phyloP scores from a whole-genome alignment of 495 filamentous ascomycete species.

The Articulospora tetracladia region DNA sequence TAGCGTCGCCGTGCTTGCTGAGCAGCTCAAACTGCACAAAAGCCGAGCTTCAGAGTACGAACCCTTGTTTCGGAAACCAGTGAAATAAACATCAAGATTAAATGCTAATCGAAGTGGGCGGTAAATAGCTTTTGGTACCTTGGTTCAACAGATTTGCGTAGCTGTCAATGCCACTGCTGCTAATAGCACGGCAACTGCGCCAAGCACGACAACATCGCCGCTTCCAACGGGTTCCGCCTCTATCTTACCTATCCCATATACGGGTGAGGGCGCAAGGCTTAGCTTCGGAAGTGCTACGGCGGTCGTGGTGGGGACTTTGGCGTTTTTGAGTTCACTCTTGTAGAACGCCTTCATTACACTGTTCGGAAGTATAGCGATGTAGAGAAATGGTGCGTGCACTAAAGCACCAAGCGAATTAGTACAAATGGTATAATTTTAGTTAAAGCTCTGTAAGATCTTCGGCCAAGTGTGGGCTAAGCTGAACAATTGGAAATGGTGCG shows the following conservation, averaged over 20 bases:
- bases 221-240: background rate
- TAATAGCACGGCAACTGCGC: background rate
- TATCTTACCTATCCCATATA: background rate
- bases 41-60: slow-evolving; percentile 2
- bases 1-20: slow-evolving; percentile 1
- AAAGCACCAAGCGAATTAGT: too few relatives aligned
- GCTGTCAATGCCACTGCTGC: background rate
- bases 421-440: too few relatives aligned
- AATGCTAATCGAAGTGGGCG: too few relatives aligned
- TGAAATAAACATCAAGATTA: too few relatives aligned
- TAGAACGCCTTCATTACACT: too few relatives aligned
- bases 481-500: too few relatives aligned
- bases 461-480: too few relatives aligned
- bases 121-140: background rate
- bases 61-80: too few relatives aligned
- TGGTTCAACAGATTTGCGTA: background rate
- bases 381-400: too few relatives aligned
- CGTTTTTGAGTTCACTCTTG: background rate
- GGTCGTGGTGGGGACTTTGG: background rate
- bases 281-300: background rate
- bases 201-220: background rate
- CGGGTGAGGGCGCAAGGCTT: background rate
- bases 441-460: too few relatives aligned
- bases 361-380: too few relatives aligned
- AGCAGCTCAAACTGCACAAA: background rate